Evolutionary conservation across 2,329 filamentous ascomycete species (phyloP).

Genomic region (Aspergillus glaucus): DNA sequence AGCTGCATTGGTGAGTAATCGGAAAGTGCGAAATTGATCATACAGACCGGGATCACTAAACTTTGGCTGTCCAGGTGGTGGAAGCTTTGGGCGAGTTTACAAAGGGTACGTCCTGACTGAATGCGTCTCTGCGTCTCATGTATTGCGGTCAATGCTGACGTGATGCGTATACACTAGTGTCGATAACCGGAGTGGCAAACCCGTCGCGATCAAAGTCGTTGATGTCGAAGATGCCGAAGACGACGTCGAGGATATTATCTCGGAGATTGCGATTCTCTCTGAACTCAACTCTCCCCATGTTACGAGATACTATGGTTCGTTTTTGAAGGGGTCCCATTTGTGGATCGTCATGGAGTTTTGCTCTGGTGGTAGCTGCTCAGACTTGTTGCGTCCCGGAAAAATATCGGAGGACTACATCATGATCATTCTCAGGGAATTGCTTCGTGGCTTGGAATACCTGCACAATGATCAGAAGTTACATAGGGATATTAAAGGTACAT

Average conservation of each 20-base stretch:
- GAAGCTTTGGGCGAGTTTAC: constrained; percentile 97
- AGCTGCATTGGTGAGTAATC: constrained; percentile 68
- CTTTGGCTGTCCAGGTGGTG: constrained; percentile 59
- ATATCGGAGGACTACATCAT: constrained; percentile 95
- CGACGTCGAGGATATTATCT: constrained; percentile 98
- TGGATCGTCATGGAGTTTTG: constrained; percentile 99
- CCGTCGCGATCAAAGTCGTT: constrained; percentile 97
- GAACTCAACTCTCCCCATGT: constrained; percentile 94
- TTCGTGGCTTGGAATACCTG: constrained; percentile 85
- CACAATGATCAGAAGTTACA: constrained; percentile 95
- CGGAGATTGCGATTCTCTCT: constrained; percentile 95
- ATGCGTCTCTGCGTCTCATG: constrained; percentile 12
- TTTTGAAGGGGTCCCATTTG: constrained; percentile 87
- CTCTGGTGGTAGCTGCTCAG: constrained; percentile 90
- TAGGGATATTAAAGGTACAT: constrained; percentile 82
- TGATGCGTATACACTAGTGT: constrained; percentile 50
- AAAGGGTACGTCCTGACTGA: constrained; percentile 63
- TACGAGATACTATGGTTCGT: constrained; percentile 96
- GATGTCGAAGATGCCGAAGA: constrained; percentile 99
- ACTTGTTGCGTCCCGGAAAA: constrained; percentile 86
- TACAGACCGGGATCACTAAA: constrained; percentile 8
- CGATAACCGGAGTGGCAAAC: constrained; percentile 85
- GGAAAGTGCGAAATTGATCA: constrained; percentile 1
- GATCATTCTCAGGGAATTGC: constrained; percentile 84
- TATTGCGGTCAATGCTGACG: constrained; percentile 4